Evolutionary conservation across 495 filamentous ascomycete species (phyloP).

Genomic region (Trichoderma gamsii): DNA sequence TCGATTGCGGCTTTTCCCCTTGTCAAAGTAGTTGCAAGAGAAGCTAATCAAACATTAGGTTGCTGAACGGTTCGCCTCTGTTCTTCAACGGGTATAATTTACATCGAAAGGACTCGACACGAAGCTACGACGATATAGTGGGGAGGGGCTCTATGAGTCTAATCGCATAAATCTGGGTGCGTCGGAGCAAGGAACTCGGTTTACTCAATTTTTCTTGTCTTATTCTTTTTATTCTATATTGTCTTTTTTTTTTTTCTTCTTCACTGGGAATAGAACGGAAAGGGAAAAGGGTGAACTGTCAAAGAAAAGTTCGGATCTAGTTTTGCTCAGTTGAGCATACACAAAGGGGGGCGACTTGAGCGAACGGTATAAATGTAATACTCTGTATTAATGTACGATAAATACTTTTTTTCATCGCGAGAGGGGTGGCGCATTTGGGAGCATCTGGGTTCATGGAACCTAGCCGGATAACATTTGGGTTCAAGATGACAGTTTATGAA

Average conservation of each 20-base stretch:
- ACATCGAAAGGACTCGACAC: neutral
- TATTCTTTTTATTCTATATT: conserved; percentile 3
- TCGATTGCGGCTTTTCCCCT: neutral
- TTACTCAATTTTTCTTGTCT: neutral
- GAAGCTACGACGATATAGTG: neutral
- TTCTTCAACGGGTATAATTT: conserved; percentile 8
- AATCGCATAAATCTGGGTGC: neutral
- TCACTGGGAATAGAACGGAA: neutral
- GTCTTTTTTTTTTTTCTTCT: neutral
- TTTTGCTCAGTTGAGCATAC: neutral
- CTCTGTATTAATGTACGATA: conserved; percentile 14
- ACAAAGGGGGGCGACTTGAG: neutral
- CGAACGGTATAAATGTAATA: conserved; percentile 9
- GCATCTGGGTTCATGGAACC: neutral
- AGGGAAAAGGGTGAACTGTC: conserved; percentile 8
- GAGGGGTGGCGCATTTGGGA: conserved; percentile 2
- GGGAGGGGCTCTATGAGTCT: neutral
- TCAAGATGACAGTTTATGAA: neutral
- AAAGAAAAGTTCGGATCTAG: conserved; percentile 7
- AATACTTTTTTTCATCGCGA: neutral
- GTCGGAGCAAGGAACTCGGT: neutral
- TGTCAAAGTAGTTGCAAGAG: neutral
- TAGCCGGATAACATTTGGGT: neutral
- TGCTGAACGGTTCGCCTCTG: conserved; percentile 17
- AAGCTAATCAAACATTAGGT: neutral